phyloP scores from a whole-genome alignment of 345 rosid genomes.

The Brassica carinata region DNA sequence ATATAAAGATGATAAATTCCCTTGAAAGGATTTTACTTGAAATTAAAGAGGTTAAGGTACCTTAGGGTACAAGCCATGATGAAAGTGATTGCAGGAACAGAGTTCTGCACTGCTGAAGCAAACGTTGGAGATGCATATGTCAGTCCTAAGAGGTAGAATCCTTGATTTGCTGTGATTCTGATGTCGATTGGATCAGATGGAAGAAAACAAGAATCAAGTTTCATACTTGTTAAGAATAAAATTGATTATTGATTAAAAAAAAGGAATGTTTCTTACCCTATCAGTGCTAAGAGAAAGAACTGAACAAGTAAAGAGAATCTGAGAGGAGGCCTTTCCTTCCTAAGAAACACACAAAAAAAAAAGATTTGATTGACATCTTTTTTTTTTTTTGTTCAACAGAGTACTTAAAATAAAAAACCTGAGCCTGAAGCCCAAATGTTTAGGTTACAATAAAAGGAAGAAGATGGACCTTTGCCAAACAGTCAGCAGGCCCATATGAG shows the following conservation, averaged over 20 bases:
- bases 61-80: slow-evolving; percentile 72
- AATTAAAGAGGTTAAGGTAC: slow-evolving; percentile 35
- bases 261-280: slow-evolving; percentile 51
- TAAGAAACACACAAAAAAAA: slow-evolving; percentile 27
- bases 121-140: slow-evolving; percentile 69
- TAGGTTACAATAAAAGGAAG: too few relatives aligned
- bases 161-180: slow-evolving; percentile 83
- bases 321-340: slow-evolving; percentile 76
- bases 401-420: too few relatives aligned
- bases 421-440: too few relatives aligned
- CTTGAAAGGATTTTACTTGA: neutral
- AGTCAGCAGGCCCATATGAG: neutral
- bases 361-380: neutral
- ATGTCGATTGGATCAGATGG: slow-evolving; percentile 5
- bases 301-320: slow-evolving; percentile 57
- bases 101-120: slow-evolving; percentile 86
- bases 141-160: slow-evolving; percentile 73
- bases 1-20: neutral
- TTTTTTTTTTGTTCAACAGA: too few relatives aligned
- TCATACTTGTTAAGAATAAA: neutral
- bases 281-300: slow-evolving; percentile 66
- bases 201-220: neutral
- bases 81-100: slow-evolving; percentile 82
- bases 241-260: neutral
- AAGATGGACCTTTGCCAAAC: too few relatives aligned